A percentile compares a stretch with the other conserved stretches of the same genome.
These are phyloP conservation scores for Aurantiochytrium sp. DNA, from an alignment of 108 stramenopile species.

Conservation along the genomic window DNA sequence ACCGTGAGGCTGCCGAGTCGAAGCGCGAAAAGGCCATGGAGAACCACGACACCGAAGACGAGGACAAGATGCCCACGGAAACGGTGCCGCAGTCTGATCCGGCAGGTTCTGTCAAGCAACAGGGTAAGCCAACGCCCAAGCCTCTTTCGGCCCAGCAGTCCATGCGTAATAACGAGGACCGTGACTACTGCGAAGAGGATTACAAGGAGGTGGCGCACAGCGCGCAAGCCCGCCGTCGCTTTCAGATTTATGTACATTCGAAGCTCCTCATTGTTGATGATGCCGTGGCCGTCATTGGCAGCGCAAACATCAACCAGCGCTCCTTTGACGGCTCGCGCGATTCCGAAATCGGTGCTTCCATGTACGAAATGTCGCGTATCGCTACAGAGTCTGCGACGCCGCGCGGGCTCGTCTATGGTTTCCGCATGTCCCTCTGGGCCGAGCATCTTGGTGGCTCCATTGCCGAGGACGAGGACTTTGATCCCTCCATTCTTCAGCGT, in stretches of 20 bases:
- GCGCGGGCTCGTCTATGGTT: neutral
- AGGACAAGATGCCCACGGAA: neutral
- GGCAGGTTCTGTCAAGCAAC: neutral
- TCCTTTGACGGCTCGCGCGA: constrained; percentile 54
- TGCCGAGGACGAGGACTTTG: neutral
- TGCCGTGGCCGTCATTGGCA: constrained; percentile 52
- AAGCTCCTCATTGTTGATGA: constrained; percentile 67
- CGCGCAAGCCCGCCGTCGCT: neutral
- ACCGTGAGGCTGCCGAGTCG: constrained; percentile 6
- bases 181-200: neutral
- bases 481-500: neutral
- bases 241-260: constrained; percentile 56
- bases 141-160: neutral
- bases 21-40: neutral
- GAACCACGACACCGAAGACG: neutral
- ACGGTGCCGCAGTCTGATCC: neutral
- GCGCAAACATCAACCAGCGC: constrained; percentile 61
- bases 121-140: neutral
- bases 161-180: neutral
- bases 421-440: neutral
- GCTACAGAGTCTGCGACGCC: neutral
- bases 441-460: neutral
- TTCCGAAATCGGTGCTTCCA: constrained; percentile 36
- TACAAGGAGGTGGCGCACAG: neutral
- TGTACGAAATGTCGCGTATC: neutral